A percentile compares a stretch with the other conserved stretches of the same genome.
Conservation (phyloP, 1,139 yeast genomes). For the Yamadazyma epiphylla region DNA sequence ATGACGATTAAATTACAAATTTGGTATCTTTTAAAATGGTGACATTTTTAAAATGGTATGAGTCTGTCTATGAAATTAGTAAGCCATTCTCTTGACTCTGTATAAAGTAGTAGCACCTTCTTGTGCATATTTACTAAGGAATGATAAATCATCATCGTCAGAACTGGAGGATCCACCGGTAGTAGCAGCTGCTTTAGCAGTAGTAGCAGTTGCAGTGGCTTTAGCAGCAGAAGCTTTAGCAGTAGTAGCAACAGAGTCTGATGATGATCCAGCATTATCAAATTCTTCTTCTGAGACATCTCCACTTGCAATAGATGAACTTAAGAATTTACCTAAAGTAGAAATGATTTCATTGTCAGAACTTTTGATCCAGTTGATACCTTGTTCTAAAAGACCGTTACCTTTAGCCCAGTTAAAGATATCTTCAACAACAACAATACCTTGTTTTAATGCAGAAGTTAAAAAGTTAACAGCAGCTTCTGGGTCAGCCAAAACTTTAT, state of each 20-base stretch:
- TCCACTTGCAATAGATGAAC: slow-evolving; percentile 27
- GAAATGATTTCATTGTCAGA: slow-evolving; percentile 23
- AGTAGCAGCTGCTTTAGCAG: slow-evolving; percentile 14
- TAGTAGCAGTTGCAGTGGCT: slow-evolving; percentile 10
- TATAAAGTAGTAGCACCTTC: slow-evolving; percentile 17
- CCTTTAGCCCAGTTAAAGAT: slow-evolving; percentile 37
- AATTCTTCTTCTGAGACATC: slow-evolving; percentile 22
- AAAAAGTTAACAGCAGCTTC: slow-evolving; percentile 29
- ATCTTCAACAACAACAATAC: slow-evolving; percentile 33
- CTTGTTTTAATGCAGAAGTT: slow-evolving; percentile 31
- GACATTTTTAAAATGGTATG: too few relatives aligned
- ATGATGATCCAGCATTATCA: slow-evolving; percentile 20
- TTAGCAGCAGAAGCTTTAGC: slow-evolving; percentile 8
- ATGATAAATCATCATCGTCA: slow-evolving; percentile 11
- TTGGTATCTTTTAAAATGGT: neutral
- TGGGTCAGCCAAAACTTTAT: slow-evolving; percentile 38
- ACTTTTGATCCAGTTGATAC: slow-evolving; percentile 25
- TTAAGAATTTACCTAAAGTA: slow-evolving; percentile 16
- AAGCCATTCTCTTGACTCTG: slow-evolving; percentile 18
- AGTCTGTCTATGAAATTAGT: slow-evolving; percentile 1
- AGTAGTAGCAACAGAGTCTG: slow-evolving; percentile 12
- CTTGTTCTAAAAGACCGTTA: slow-evolving; percentile 33
- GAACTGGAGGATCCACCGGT: slow-evolving; percentile 14
- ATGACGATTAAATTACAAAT: too few relatives aligned
- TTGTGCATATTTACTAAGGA: slow-evolving; percentile 15